These are phyloP conservation scores for Sequoiadendron giganteum DNA, from an alignment of 75 land plant species.

Conservation along the genomic window DNA sequence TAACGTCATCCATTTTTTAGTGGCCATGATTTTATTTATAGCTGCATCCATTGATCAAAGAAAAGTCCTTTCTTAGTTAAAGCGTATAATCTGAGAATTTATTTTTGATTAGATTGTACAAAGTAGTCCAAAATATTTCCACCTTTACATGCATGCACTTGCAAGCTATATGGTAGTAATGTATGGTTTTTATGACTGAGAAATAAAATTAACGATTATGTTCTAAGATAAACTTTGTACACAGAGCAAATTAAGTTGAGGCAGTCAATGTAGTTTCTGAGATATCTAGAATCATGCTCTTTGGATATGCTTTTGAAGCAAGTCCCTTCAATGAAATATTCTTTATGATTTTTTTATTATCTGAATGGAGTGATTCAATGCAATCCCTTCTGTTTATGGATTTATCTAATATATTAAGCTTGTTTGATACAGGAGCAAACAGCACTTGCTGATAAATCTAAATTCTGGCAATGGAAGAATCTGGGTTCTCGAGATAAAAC, in stretches of 20 bases:
- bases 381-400: background rate
- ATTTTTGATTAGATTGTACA: background rate
- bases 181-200: background rate
- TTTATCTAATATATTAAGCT: background rate
- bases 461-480: constrained; percentile 14
- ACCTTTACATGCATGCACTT: background rate
- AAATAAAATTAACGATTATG: background rate
- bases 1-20: background rate
- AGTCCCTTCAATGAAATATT: background rate
- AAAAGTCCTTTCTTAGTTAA: background rate
- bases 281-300: background rate
- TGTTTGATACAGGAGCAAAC: constrained; percentile 11
- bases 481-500: background rate
- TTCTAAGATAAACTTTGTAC: background rate
- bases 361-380: background rate
- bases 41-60: background rate
- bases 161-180: background rate
- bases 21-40: background rate
- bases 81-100: background rate
- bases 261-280: background rate
- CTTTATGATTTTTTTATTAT: background rate
- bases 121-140: background rate
- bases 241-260: background rate
- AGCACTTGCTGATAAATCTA: background rate
- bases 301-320: background rate